Base-by-base conservation (phyloP, 306 rosid genomes). In the Dryas drummondii region DNA sequence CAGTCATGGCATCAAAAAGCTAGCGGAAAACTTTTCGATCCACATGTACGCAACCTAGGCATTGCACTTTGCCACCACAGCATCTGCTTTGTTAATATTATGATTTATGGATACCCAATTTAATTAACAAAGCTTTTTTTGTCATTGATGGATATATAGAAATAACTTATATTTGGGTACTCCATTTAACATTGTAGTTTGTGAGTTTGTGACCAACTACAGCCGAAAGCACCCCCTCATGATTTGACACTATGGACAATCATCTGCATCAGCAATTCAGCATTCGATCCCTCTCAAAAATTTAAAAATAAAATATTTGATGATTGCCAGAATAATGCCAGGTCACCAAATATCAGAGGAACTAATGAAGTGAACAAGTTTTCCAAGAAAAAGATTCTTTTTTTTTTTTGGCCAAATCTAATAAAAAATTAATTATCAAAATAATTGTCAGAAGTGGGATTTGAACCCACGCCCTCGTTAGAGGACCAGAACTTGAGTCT, bases 401-500 rank as follows among this genome's bases (percentile, higher is more conserved):
- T n/a, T n/a, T n/a, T n/a, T n/a, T n/a, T n/a, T n/a, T n/a, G n/a
- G n/a, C n/a, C n/a, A n/a, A n/a, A n/a, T n/a, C n/a, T n/a, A n/a
- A n/a, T n/a, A n/a, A n/a, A n/a, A n/a, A n/a, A n/a, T 26, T 9
- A 14, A 8, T 0, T 17, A 1, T 0, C 5, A 1, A 27, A 27
- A 56, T 1, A 4, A 0, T 1, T 62, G 64, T 74, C 78, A 74
- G 71, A 74, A 74, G 78, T 74, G 78, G 71, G 71, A 64, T 74
- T 74, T 74, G 71, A 74, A 74, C 71, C 71, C 78, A 74, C 71
- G 63, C 78, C 78, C 78, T 74, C 78, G 40, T 15, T 37, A 42
- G 78, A 74, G 16, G 78, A 63, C 71, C 78, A 74, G 78, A 74
- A 74, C 78, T 74, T 51, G 71, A 74, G 78, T 74, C 78, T 74